Percentiles rank a stretch among this genome's conserved stretches.
phyloP scores from a whole-genome alignment of 148 eudicot genomes.

The Euryodendron excelsum region DNA sequence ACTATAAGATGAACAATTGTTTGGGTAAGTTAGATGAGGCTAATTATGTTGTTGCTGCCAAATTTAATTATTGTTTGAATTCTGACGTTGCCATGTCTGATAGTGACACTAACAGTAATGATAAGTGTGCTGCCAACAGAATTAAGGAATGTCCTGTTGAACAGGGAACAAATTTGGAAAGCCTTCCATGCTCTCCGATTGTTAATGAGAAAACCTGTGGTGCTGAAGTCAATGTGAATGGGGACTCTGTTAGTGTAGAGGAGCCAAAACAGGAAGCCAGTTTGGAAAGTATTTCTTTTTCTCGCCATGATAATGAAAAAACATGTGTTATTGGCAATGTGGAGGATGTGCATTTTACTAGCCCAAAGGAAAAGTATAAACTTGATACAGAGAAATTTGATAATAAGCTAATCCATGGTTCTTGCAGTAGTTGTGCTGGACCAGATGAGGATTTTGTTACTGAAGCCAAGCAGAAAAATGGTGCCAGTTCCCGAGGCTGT shows the following conservation, averaged over 20 bases:
- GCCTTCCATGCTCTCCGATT: constrained; percentile 6
- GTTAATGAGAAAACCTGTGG: constrained; percentile 24
- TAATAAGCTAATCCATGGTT: constrained; percentile 23
- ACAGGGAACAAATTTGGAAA: constrained; percentile 26
- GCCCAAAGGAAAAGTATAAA: constrained; percentile 15
- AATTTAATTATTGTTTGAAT: constrained; percentile 30
- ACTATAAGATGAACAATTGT: constrained; percentile 20
- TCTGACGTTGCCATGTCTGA: constrained; percentile 30
- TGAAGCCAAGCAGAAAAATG: constrained; percentile 24
- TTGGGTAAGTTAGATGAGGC: constrained; percentile 26
- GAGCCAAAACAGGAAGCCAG: constrained; percentile 20
- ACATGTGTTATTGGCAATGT: constrained; percentile 16
- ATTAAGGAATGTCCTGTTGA: constrained; percentile 15
- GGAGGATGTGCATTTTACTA: constrained; percentile 17
- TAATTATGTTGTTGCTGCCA: constrained; percentile 23
- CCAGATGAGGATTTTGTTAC: constrained; percentile 25
- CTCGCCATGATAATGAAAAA: constrained; percentile 23
- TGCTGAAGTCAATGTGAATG: constrained; percentile 20
- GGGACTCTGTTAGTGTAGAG: constrained; percentile 7
- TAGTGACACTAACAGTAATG: constrained; percentile 24
- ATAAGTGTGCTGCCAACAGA: constrained; percentile 22
- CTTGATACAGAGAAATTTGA: constrained; percentile 26
- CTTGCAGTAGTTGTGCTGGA: constrained; percentile 26
- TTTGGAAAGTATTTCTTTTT: constrained; percentile 30
- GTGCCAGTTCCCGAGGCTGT: constrained; percentile 27